Evolutionary conservation across 495 filamentous ascomycete species (phyloP), one percentile per base, ranked within the genome.

Genomic region (Daldinia vernicosa): DNA sequence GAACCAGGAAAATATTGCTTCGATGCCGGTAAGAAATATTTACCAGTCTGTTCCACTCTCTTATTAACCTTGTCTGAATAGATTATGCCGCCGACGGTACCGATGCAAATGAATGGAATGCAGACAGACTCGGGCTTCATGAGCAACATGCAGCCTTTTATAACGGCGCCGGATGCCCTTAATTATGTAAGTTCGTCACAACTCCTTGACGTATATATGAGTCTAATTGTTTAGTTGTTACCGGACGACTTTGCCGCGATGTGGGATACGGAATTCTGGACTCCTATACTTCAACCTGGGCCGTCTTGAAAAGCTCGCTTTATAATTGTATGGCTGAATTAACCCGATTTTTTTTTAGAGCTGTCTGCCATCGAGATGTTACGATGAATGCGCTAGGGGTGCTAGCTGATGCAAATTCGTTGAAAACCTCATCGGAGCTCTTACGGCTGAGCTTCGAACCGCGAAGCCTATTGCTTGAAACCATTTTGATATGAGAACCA

Each of bases 261-360:
- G 53, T 75, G 72, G 69, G 72, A 75, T 30, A 69, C 63, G 60
- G 72, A 75, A 26, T 75, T 75, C 35, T 76, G 72, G 75, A 72
- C 67, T 50, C 69, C 75, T 6, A 14, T 69, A 9, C 60, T 61
- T 6, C 55, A 60, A 3, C 28, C 70, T 11, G 61, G 43, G 22
- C 17, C 43, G 7, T 2, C 43, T 47, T 47, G 19, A 47, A 47
- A 47, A 47, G 43, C 43, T 47, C 19, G 8, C 9, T 47, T 22
- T 22, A 47, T 19, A 24, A 24, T 9, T 47, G 24, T 24, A 47
- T 40, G 39, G 15, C 39, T 17, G n/a, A 40, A 11, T 7, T 40
- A 40, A 6, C 4, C 6, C 19, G 19, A 24, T 24, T 45, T 47
- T 24, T 24, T 8, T 1, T 11, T 8, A 2, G 22, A 47, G 43